Evolutionary conservation across 2,329 filamentous ascomycete species (phyloP).

Genomic region (Cryphonectria carpinicola): DNA sequence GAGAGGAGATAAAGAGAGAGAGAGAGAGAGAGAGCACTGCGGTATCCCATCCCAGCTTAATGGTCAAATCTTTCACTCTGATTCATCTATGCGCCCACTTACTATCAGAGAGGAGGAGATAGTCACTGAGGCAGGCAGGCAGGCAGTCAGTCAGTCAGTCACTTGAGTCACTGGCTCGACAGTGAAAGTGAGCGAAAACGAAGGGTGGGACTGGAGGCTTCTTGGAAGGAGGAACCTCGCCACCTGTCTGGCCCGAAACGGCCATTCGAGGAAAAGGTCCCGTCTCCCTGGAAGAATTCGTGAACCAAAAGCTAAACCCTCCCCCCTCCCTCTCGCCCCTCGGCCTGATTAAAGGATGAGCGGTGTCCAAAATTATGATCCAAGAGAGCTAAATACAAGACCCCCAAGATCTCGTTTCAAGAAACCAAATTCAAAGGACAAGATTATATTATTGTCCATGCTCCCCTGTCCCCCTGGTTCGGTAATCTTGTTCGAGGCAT

Average conservation of each 20-base stretch:
- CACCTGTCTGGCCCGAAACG: constrained; percentile 6
- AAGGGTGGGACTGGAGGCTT: background rate
- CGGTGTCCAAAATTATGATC: background rate
- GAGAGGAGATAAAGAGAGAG: background rate
- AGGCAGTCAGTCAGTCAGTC: background rate
- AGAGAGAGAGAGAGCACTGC: background rate
- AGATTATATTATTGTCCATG: background rate
- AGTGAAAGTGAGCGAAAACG: background rate
- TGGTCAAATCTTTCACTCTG: background rate
- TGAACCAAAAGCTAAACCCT: background rate
- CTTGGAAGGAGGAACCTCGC: background rate
- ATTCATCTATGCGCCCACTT: background rate
- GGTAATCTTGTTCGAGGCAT: constrained; percentile 4
- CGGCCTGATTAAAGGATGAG: background rate
- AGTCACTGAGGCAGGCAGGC: background rate
- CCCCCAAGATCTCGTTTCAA: background rate
- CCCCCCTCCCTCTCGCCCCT: background rate
- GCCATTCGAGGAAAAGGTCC: background rate
- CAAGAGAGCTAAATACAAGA: background rate
- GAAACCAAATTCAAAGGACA: background rate
- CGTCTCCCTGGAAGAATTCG: constrained; percentile 1
- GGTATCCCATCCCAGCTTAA: background rate
- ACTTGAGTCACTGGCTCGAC: background rate
- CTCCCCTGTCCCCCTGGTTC: background rate
- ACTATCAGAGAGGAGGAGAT: background rate